Conservation (phyloP, 164 flowering plant genomes). For the Saururus chinensis region DNA sequence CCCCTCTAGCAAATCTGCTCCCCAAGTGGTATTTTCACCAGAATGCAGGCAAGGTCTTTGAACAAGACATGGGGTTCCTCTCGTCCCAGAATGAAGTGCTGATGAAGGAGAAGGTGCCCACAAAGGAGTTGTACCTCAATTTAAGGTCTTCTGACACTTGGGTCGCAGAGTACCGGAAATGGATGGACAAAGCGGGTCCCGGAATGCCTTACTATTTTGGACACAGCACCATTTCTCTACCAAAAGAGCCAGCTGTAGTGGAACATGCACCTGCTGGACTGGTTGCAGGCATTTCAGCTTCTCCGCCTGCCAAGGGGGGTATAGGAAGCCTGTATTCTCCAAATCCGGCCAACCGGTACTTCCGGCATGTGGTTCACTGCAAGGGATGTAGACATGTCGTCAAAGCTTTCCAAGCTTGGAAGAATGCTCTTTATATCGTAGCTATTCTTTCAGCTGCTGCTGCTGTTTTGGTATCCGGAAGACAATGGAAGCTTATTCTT, state of each 20-base stretch:
- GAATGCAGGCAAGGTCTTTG: constrained; percentile 87
- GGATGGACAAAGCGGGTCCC: constrained; percentile 98
- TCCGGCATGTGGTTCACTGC: constrained; percentile 85
- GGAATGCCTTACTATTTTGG: constrained; percentile 98
- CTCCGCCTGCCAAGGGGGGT: constrained; percentile 86
- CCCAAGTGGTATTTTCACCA: constrained; percentile 93
- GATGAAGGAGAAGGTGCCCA: constrained; percentile 73
- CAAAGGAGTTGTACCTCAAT: constrained; percentile 63
- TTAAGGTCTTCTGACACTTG: constrained; percentile 79
- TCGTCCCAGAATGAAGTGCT: constrained; percentile 89
- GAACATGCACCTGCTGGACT: constrained; percentile 97
- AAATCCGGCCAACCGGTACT: constrained; percentile 67
- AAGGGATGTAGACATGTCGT: constrained; percentile 55
- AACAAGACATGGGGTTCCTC: constrained; percentile 98
- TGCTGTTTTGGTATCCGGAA: constrained; percentile 56
- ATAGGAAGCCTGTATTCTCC: constrained; percentile 70
- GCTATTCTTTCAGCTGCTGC: constrained; percentile 44
- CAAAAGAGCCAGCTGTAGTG: constrained; percentile 70
- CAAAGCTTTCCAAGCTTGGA: constrained; percentile 57
- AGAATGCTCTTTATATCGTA: constrained; percentile 35
- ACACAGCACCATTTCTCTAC: constrained; percentile 65
- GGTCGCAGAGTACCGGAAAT: constrained; percentile 87
- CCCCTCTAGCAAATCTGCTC: constrained; percentile 30
- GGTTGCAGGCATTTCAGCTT: constrained; percentile 68
- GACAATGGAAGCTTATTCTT: constrained; percentile 75